A percentile compares a stretch with the other conserved stretches of the same genome.
These are phyloP conservation scores for Aquilaria malaccensis DNA, from an alignment of 345 rosid species.

Conservation along the genomic window DNA sequence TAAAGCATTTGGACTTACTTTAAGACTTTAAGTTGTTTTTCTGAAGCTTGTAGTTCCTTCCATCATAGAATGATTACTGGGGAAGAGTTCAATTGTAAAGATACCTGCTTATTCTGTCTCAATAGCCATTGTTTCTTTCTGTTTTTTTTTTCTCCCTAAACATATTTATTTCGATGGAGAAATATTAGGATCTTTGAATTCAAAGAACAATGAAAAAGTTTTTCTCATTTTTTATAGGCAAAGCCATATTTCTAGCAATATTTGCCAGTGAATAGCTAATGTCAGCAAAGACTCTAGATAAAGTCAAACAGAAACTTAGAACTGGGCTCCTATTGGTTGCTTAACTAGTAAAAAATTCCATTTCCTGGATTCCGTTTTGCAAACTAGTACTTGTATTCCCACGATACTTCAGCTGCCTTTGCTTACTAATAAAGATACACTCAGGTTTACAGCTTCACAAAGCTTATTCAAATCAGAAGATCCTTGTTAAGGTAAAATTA, in stretches of 20 bases:
- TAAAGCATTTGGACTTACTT: not conserved
- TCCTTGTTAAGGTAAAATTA: conserved; percentile 56
- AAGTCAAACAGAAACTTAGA: not conserved
- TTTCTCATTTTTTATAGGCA: too few species aligned
- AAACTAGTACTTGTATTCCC: not conserved
- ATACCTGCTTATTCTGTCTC: not conserved
- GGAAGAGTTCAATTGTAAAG: too few species aligned
- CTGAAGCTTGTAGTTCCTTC: too few species aligned
- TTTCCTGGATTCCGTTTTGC: not conserved
- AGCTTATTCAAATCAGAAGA: conserved; percentile 25
- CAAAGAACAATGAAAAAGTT: too few species aligned
- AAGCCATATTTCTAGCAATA: not conserved
- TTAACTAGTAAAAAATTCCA: not conserved
- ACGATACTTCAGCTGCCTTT: conserved; percentile 3
- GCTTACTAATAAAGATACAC: conserved; percentile 20
- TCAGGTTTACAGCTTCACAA: conserved; percentile 55
- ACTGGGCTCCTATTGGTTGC: not conserved
- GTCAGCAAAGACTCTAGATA: not conserved
- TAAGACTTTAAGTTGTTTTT: not conserved
- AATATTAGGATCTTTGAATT: too few species aligned
- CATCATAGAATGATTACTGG: too few species aligned
- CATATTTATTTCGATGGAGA: not conserved
- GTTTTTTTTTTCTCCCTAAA: too few species aligned
- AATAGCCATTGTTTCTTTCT: not conserved
- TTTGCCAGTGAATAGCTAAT: not conserved